A percentile compares a stretch with the other conserved stretches of the same genome.
Conservation (phyloP, 805 yeast species). For the Kuraishia cidri region DNA sequence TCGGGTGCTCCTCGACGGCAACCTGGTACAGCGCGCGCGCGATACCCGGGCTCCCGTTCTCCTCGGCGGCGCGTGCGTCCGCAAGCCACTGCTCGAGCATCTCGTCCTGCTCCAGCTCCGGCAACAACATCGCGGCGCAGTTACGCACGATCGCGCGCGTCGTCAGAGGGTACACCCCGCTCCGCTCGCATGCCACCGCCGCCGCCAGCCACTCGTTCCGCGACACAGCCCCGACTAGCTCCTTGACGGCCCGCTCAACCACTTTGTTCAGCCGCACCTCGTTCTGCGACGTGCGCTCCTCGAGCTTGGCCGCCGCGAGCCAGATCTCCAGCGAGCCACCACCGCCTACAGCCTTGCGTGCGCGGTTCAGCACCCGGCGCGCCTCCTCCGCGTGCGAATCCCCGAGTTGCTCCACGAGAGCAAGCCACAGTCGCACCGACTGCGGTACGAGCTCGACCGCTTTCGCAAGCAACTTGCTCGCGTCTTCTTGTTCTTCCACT, state of each 20-base stretch:
- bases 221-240: no score
- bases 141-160: no score
- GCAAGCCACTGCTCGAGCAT: constrained; percentile 17
- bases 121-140: no score
- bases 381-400: constrained; percentile 31
- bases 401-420: constrained; percentile 36
- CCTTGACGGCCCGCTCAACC: constrained; percentile 36
- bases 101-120: no score
- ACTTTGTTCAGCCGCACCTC: constrained; percentile 37
- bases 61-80: constrained; percentile 13
- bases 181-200: no score
- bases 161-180: no score
- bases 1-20: constrained; percentile 38
- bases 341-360: constrained; percentile 46
- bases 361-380: constrained; percentile 43
- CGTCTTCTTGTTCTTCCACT: constrained; percentile 44
- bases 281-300: constrained; percentile 39
- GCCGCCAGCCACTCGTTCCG: constrained; percentile 13
- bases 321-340: constrained; percentile 48
- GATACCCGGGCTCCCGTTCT: constrained; percentile 19
- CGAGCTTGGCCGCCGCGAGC: constrained; percentile 63
- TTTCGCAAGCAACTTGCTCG: constrained; percentile 42
- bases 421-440: constrained; percentile 58
- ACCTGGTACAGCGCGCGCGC: constrained; percentile 39
- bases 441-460: constrained; percentile 65